A percentile compares a stretch with the other conserved stretches of the same genome.
Conservation (phyloP, 352 stramenopile genomes). For the Elongisporangium prolatum region DNA sequence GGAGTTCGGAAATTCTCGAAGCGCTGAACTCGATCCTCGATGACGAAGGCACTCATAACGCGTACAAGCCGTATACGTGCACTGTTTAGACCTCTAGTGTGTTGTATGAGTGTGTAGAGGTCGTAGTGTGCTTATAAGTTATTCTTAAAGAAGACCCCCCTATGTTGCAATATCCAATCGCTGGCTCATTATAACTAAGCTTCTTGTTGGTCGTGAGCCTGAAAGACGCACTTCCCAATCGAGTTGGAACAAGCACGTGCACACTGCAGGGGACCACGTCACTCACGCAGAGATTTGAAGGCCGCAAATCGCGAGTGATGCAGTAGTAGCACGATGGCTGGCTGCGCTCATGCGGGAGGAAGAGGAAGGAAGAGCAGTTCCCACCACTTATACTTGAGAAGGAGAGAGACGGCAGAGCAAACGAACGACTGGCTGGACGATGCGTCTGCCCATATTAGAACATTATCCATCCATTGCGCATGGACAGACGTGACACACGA, state of each 20-base stretch:
- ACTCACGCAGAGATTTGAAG: background rate
- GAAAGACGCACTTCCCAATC: background rate
- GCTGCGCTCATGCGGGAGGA: background rate
- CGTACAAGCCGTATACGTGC: slow-evolving; percentile 7
- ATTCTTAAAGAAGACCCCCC: slow-evolving; percentile 7
- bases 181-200: too few relatives aligned
- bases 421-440: background rate
- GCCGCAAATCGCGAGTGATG: background rate
- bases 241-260: background rate
- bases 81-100: background rate
- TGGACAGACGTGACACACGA: background rate
- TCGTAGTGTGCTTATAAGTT: slow-evolving; percentile 17
- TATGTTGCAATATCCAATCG: background rate
- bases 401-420: background rate
- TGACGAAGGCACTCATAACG: slow-evolving; percentile 17
- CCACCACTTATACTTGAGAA: background rate
- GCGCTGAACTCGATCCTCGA: slow-evolving; percentile 30
- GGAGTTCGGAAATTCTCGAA: slow-evolving; percentile 29
- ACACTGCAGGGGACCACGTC: background rate
- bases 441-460: background rate
- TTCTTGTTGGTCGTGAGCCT: background rate
- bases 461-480: background rate
- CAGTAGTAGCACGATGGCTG: background rate
- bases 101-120: background rate
- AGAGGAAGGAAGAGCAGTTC: background rate